phyloP scores from a whole-genome alignment of 768 basidiomycete species.

The Phylloporus sp. region DNA sequence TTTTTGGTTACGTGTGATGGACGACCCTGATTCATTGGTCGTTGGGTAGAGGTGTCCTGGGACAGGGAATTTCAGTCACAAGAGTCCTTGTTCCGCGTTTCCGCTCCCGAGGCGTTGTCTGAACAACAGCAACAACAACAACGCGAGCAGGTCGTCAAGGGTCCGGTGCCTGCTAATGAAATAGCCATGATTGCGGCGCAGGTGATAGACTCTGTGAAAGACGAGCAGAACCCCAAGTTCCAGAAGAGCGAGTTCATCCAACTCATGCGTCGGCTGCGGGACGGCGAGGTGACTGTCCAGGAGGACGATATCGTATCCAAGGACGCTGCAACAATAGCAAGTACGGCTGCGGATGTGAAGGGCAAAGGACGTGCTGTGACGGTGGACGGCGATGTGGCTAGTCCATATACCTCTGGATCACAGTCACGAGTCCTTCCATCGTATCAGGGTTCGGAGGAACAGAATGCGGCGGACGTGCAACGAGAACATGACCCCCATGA shows the following conservation, averaged over 20 bases:
- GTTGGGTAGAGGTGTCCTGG: conserved; percentile 38
- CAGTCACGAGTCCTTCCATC: conserved; percentile 6
- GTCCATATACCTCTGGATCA: conserved; percentile 4
- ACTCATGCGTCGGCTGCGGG: conserved; percentile 81
- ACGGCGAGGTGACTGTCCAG: conserved; percentile 71
- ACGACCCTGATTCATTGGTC: background rate
- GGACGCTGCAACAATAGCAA: conserved; percentile 21
- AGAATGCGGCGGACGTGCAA: conserved; percentile 15
- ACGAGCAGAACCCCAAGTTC: conserved; percentile 81
- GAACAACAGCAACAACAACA: conserved; percentile 14
- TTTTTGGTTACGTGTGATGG: background rate
- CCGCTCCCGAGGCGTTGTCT: conserved; percentile 6
- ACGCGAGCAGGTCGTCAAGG: conserved; percentile 18
- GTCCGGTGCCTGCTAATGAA: conserved; percentile 45
- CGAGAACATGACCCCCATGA: conserved; percentile 45
- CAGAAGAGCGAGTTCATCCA: conserved; percentile 78
- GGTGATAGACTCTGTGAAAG: conserved; percentile 67
- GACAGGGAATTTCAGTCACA: conserved; percentile 61
- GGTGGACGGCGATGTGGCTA: background rate
- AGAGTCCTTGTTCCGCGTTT: conserved; percentile 37
- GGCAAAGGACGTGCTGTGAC: conserved; percentile 55
- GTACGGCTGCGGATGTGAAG: conserved; percentile 42
- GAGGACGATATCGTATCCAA: conserved; percentile 72
- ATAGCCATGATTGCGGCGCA: conserved; percentile 76
- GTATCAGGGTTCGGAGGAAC: conserved; percentile 19